Conservation (phyloP, 2,329 filamentous ascomycete species). For the Aspergillus spinulosporus region DNA sequence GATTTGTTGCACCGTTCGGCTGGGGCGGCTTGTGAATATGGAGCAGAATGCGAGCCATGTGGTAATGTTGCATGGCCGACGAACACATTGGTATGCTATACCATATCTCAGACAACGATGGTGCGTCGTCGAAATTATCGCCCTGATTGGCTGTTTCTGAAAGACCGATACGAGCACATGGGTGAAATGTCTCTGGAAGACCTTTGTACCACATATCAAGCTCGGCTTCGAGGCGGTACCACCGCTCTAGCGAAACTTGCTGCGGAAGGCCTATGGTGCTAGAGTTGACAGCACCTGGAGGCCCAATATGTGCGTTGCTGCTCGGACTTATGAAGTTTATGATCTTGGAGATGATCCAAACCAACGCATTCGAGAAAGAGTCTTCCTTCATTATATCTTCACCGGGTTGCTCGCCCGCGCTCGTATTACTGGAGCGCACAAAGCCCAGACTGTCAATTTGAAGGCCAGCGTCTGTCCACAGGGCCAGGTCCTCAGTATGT, state of each 20-base stretch:
- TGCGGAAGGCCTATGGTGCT: conserved; percentile 39
- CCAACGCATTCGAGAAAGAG: conserved; percentile 62
- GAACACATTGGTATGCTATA: conserved; percentile 66
- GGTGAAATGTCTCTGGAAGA: conserved; percentile 60
- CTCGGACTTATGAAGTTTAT: conserved; percentile 64
- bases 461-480: conserved; percentile 66
- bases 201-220: conserved; percentile 61
- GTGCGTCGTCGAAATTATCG: conserved; percentile 34
- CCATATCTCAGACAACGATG: conserved; percentile 59
- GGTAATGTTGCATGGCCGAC: conserved; percentile 56
- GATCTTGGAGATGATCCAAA: conserved; percentile 67
- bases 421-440: conserved; percentile 46
- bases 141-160: conserved; percentile 25
- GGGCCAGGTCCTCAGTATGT: conserved; percentile 60
- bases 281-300: conserved; percentile 27
- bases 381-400: conserved; percentile 60
- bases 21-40: conserved; percentile 46
- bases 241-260: conserved; percentile 48
- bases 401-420: conserved; percentile 32
- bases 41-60: conserved; percentile 46
- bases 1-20: conserved; percentile 50
- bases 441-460: conserved; percentile 57
- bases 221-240: conserved; percentile 56
- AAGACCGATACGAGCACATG: conserved; percentile 53
- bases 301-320: conserved; percentile 47